Evolutionary conservation across 768 basidiomycete genomes (phyloP).

Genomic region (Macrocybe gigantea): DNA sequence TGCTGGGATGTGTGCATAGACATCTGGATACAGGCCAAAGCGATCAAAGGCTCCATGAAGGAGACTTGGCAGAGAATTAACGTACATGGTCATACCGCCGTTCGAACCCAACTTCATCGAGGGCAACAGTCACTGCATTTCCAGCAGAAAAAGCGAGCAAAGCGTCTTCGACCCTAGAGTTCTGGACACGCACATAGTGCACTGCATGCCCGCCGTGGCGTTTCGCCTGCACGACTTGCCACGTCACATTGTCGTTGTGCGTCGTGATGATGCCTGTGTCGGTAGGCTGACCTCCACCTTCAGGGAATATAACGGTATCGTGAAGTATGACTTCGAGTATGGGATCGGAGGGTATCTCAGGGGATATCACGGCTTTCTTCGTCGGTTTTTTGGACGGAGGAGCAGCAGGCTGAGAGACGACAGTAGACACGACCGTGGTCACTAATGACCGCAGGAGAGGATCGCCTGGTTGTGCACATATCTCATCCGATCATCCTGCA

Average conservation of each 20-base stretch:
- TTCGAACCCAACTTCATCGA: slow-evolving; percentile 55
- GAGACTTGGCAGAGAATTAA: slow-evolving; percentile 4
- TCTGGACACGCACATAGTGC: slow-evolving; percentile 55
- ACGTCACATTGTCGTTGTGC: slow-evolving; percentile 35
- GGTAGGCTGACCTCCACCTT: slow-evolving; percentile 77
- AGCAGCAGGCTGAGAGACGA: slow-evolving; percentile 36
- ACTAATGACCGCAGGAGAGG: slow-evolving; percentile 56
- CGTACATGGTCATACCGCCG: slow-evolving; percentile 72
- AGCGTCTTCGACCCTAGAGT: slow-evolving; percentile 33
- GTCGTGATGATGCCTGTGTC: slow-evolving; percentile 59
- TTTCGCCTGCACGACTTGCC: slow-evolving; percentile 62
- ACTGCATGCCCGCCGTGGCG: slow-evolving; percentile 70
- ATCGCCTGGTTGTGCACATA: slow-evolving; percentile 42
- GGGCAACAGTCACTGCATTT: slow-evolving; percentile 41
- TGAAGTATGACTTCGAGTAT: slow-evolving; percentile 64
- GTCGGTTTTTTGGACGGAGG: slow-evolving; percentile 40
- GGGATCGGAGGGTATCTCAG: slow-evolving; percentile 35
- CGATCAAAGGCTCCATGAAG: background rate
- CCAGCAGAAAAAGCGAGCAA: slow-evolving; percentile 46
- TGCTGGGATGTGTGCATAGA: slow-evolving; percentile 84
- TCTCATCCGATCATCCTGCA: slow-evolving; percentile 2
- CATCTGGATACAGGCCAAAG: slow-evolving; percentile 41
- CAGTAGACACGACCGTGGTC: slow-evolving; percentile 50
- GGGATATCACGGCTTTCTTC: slow-evolving; percentile 50
- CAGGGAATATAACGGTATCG: slow-evolving; percentile 78